Percentiles rank a stretch among this genome's conserved stretches.
Conservation (phyloP, 768 basidiomycete genomes). For the Lactarius akahatsu region DNA sequence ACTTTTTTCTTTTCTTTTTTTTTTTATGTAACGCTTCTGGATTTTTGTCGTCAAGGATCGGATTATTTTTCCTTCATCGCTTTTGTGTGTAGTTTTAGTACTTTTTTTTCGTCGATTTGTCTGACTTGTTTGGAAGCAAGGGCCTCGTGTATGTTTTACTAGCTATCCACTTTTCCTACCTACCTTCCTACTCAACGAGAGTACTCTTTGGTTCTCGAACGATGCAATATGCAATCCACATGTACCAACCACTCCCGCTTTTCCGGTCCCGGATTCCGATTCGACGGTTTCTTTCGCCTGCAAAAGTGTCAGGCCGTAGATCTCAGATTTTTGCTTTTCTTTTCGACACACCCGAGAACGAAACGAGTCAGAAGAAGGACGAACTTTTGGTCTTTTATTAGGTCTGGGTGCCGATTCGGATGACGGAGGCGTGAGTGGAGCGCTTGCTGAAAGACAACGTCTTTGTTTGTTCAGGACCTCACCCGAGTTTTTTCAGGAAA, state of each 20-base stretch:
- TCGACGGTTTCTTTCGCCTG: too few species aligned
- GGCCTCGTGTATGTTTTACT: not conserved
- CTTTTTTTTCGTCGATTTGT: not conserved
- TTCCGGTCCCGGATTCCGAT: too few species aligned
- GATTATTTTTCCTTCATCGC: not conserved
- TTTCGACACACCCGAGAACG: not conserved
- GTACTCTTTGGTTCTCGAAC: not conserved
- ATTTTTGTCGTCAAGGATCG: not conserved
- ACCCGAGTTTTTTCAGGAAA: not conserved
- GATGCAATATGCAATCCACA: not conserved
- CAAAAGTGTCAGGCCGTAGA: too few species aligned
- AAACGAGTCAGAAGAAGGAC: not conserved
- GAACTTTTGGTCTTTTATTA: not conserved
- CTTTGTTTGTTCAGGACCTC: too few species aligned
- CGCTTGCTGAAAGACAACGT: not conserved
- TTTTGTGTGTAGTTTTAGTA: not conserved
- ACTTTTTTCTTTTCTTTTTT: not conserved
- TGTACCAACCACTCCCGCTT: too few species aligned
- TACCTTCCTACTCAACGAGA: not conserved
- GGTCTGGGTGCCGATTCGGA: not conserved
- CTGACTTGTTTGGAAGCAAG: not conserved
- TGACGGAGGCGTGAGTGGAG: not conserved
- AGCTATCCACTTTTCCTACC: not conserved
- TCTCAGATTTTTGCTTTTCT: too few species aligned
- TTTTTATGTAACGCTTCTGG: not conserved